These are phyloP conservation scores for Inga leiocalycina DNA, from an alignment of 306 rosid species.

Conservation along the genomic window DNA sequence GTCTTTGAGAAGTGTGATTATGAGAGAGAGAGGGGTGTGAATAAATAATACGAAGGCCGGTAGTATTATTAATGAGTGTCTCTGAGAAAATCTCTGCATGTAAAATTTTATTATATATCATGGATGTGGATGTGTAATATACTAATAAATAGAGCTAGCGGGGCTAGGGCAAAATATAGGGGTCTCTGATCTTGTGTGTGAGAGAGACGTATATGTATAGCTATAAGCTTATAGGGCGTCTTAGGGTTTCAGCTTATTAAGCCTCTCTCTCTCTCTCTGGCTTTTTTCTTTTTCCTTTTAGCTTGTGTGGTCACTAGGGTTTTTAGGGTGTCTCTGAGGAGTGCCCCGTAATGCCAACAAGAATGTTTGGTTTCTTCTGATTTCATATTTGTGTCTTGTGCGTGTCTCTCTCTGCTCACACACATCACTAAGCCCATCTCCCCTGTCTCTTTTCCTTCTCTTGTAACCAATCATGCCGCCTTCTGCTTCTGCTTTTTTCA, in stretches of 20 bases:
- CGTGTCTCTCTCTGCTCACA: not conserved
- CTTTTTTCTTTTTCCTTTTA: not conserved
- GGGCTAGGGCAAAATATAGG: conserved; percentile 5
- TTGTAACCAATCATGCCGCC: conserved; percentile 1
- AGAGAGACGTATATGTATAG: too few relatives aligned
- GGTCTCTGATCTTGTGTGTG: not conserved
- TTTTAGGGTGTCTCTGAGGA: not conserved
- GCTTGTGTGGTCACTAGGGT: conserved; percentile 20
- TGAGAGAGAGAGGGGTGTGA: not conserved
- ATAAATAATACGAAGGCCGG: not conserved
- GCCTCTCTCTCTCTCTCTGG: not conserved
- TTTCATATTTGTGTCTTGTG: not conserved
- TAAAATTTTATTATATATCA: not conserved
- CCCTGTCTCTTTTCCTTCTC: not conserved
- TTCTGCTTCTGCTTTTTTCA: not conserved
- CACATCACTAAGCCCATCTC: not conserved
- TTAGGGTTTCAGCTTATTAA: conserved; percentile 1
- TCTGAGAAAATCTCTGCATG: conserved; percentile 16
- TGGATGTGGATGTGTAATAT: not conserved
- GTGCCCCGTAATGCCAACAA: conserved; percentile 9
- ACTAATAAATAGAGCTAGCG: conserved; percentile 3
- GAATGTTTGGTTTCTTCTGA: conserved; percentile 16
- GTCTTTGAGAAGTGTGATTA: conserved; percentile 13
- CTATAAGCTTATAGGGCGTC: not conserved
- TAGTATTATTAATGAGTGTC: not conserved